Base-by-base conservation (phyloP, 169 alveolate genomes). In the Blepharisma undulans region DNA sequence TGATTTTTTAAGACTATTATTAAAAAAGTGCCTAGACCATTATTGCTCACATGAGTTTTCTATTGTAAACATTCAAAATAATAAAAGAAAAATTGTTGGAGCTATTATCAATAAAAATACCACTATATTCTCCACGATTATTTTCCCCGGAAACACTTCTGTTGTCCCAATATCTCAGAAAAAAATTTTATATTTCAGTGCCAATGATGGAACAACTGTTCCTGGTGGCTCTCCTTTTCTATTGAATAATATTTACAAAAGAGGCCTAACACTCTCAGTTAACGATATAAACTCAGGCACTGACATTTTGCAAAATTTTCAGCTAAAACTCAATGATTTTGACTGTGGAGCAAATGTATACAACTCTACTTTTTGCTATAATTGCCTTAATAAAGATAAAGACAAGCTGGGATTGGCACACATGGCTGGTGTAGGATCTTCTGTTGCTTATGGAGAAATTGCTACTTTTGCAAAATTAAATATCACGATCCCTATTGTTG, bases 341-440 rank as follows among this genome's bases (percentile, higher is more conserved):
- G 89, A 82, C 76, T 82, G 89, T 48, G 89, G 89, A 32, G 89
- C 48, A 19, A 36, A 7, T 82, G 76, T 82, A 30, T 30, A 6
- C 4, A 72, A 82, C 27, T 4, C 22, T 4, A 82, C 12, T 16
- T 82, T 7, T n/a, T 30, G 4, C 4, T 30, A 36, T 30, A 72
- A 7, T n/a, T 82, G 89, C 76, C 33, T 82, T 82, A 19, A 22
- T 4, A 82, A 82, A 29, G 76, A 82, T 10, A n/a, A 25, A 25
- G 61, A n/a, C 6, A n/a, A 78, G n/a, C 5, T 78, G 85, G 85
- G 85, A 30, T 19, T 25, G 5, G 85, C 85, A 4, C 33, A 78
- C 12, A 33, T 78, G 3, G 60, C 34, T 4, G 4, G 59, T 36
- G 60, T 8, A 5, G 8, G 8, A 5, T 36, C 60, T 36, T 4